Evolutionary conservation across 768 basidiomycete genomes (phyloP).

Genomic region (Phylloporus sp.): DNA sequence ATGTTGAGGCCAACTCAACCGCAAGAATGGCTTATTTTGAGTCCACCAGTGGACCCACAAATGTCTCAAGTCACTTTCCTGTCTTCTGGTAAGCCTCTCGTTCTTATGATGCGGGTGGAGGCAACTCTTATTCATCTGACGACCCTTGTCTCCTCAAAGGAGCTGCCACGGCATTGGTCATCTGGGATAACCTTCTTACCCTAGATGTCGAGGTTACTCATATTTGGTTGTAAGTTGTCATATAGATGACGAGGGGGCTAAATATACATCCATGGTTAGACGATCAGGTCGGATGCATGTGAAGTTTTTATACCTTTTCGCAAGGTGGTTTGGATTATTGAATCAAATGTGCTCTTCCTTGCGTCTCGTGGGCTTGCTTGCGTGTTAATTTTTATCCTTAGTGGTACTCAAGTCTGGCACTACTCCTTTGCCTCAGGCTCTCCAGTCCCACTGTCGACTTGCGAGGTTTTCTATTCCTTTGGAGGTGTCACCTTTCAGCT

Average conservation of each 20-base stretch:
- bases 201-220: conserved; percentile 13
- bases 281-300: conserved; percentile 4
- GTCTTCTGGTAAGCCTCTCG: conserved; percentile 13
- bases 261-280: not conserved
- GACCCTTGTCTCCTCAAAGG: conserved; percentile 8
- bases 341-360: conserved; percentile 9
- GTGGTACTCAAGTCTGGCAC: conserved; percentile 1
- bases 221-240: conserved; percentile 22
- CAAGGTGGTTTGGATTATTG: conserved; percentile 23
- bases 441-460: conserved; percentile 1
- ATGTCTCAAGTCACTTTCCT: conserved; percentile 1
- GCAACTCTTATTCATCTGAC: not conserved
- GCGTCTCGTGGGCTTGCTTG: not conserved
- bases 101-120: not conserved
- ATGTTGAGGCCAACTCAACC: conserved; percentile 1
- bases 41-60: not conserved
- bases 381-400: conserved; percentile 5
- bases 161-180: conserved; percentile 5
- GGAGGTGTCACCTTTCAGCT: conserved; percentile 5
- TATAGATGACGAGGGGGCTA: not conserved
- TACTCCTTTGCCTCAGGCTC: not conserved
- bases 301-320: conserved; percentile 20
- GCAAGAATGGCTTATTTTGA: conserved; percentile 1
- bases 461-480: not conserved
- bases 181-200: conserved; percentile 17